Base-by-base conservation (phyloP, 1,284 basidiomycete species). In the Violaceomyces palustris region DNA sequence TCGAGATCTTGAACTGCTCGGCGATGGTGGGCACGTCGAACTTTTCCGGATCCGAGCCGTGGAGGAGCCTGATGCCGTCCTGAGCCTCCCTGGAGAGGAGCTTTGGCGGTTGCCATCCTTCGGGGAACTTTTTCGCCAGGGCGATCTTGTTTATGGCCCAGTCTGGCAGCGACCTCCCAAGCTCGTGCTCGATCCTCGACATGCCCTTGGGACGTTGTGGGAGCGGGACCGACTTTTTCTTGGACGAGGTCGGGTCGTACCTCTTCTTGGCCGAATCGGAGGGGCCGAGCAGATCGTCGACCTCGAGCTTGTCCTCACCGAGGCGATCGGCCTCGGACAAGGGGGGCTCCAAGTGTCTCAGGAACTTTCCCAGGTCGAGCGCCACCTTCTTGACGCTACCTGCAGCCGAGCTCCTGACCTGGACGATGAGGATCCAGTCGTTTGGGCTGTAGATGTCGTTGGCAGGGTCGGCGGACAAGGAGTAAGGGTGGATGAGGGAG, bases 11-110 rank as follows among this genome's bases (percentile, higher is more conserved):
- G 51, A 72, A 72, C 25, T 61, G 60, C 11, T 31, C 19, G 27
- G 56, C 54, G 11, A 72, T 50, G 33, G 49, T 52, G 12, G 34
- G 24, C 11, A 56, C 35, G 33, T 37, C 40, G 31, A 67, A 72
- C 27, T 55, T 50, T n/a, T 58, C 55, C n/a, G 70, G 68, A 32
- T 72, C 67, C 14, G 53, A 49, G 2, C 48, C 50, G 24, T 70
- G 61, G 10, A 72, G 40, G 0, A 65, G 49, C 10, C 67, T 52
- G 11, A 72, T 42, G 17, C 70, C 70, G 19, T 69, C 56, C 41
- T 69, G 66, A 4, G 70, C 67, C 43, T 69, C 67, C 27, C 66
- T 40, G 1, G 70, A 71, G 21, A 72, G 58, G 29, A 63, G 62
- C 33, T 61, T 67, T 38, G 45, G 53, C 1, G 68, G 70, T n/a